These are phyloP conservation scores for Claviceps sp. DNA, from an alignment of 2,329 filamentous ascomycete genomes.

Conservation along the genomic window DNA sequence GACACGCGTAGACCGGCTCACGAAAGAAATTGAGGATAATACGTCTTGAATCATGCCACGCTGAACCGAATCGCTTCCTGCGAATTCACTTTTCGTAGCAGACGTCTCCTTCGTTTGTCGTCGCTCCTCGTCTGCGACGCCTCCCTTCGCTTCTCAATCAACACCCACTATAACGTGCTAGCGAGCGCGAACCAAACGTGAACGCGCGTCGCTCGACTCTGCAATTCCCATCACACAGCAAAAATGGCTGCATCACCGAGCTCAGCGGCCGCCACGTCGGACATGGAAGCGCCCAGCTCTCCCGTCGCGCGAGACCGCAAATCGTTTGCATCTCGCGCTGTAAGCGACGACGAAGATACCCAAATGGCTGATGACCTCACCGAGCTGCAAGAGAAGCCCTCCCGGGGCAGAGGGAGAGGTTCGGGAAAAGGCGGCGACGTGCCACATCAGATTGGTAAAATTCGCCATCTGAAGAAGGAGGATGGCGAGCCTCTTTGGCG, in stretches of 20 bases:
- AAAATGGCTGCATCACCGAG: conserved; percentile 27
- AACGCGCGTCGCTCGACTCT: neutral
- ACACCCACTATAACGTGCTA: conserved; percentile 1
- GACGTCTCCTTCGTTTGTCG: neutral
- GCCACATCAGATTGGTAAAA: conserved; percentile 46
- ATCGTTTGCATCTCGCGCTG: conserved; percentile 32
- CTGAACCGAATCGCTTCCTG: conserved; percentile 8
- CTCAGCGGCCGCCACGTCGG: conserved; percentile 29
- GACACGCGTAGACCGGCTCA: neutral
- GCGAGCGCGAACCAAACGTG: neutral
- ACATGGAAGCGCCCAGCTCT: conserved; percentile 33
- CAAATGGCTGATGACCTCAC: conserved; percentile 29
- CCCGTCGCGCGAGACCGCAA: conserved; percentile 28
- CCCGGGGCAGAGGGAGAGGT: conserved; percentile 22
- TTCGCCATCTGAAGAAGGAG: conserved; percentile 75
- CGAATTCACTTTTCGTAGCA: neutral
- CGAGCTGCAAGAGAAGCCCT: conserved; percentile 27
- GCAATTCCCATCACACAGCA: neutral
- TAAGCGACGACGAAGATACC: conserved; percentile 34
- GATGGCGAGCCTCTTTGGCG: conserved; percentile 80
- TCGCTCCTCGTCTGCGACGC: neutral
- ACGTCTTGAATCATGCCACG: conserved; percentile 7
- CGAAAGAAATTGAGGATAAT: neutral
- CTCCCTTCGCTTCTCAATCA: conserved; percentile 2
- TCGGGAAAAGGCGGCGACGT: conserved; percentile 20